Base-by-base conservation (phyloP, 2,329 filamentous ascomycete genomes). In the Cercospora berteroae region DNA sequence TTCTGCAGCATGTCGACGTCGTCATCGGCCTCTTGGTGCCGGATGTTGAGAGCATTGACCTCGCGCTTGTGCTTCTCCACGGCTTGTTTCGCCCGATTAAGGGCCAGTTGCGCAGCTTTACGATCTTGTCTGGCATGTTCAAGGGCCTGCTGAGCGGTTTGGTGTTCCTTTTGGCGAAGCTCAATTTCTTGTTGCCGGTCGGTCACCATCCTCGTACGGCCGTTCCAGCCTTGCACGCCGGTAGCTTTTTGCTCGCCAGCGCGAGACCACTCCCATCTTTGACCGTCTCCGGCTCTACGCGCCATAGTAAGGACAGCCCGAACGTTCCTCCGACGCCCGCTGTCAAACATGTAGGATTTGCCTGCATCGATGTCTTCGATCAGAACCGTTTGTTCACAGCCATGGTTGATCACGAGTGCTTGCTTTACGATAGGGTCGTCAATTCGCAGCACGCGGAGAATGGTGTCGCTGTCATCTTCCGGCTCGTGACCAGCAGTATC, bases 381-480 rank as follows among this genome's bases (percentile, higher is more conserved):
- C 0, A 99, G 83, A 5, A 97, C 87, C 7, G 90, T 88, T 77
- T 97, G 94, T 69, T 99, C 95, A 62, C 97, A 92, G 6, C 82
- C 81, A 72, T 93, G 86, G 69, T 89, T 90, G 77, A 98, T 95
- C 74, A 99, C 90, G 57, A 98, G 82, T 67, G 93, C 89, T 68
- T 93, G 90, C 60, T 89, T 89, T 20, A 97, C 89, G 52, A 91
- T 80, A 20, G 91, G 86, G 71, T 94, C 88, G 68, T 95, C 91
- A 69, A 98, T 91, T 71, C 86, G 89, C 62, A 99, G 83, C 1
- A 92, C 88, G 60, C 92, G 87, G 56, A 97, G 81, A 69, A 94
- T 89, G 0, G 95, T 99, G 71, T 92, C 86, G 65, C 91, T 91
- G 2, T 84, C 79, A 13, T 81, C 69, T 70, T 92, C 89, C 1